Base-by-base conservation (phyloP, 202 grass and related monocot species). In the Carex sylvatica region DNA sequence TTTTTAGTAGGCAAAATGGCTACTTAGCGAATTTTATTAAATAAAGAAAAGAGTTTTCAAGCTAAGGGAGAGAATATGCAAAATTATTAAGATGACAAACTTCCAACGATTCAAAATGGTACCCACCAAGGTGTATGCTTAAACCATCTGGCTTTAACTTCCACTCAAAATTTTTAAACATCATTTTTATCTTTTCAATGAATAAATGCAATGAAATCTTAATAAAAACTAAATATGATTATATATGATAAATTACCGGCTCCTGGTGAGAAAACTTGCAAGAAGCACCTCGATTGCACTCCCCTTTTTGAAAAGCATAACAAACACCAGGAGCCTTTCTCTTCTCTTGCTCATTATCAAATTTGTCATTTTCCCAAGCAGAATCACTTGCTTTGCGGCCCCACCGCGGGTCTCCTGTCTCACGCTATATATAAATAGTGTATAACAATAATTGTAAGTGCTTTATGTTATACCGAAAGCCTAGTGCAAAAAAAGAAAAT, bases 231-330 rank as follows among this genome's bases (percentile, higher is more conserved):
- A 49, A 11, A 59, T 56, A 77, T 30, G 12, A 53, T 10, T 56
- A 77, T 0, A 65, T 49, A 82, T n/a, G 9, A 67, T 65, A 31
- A 31, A 69, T 82, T 78, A 95, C 92, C 87, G 92, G 89, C 44
- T 93, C 96, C 47, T 91, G 87, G 78, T 99, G 96, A 22, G 92
- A 99, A 71, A 90, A 99, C 86, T 82, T 99, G 88, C 96, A 99
- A n/a, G 88, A 89, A 80, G 84, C 87, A 61, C 95, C 92, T 0
- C 92, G 88, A 61, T 95, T 91, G 84, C 95, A 98, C 67, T 98
- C 95, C 38, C 95, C 92, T 86, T 86, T 95, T 84, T 98, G 96
- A 87, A 90, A 98, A 2, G 96, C 92, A 62, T 87, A 92, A 88
- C 96, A 98, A 76, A 98, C 91, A 36, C 96, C 96, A 0, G 89